Evolutionary conservation across 2,329 filamentous ascomycete species (phyloP).

Genomic region (Neofusicoccum ribis): DNA sequence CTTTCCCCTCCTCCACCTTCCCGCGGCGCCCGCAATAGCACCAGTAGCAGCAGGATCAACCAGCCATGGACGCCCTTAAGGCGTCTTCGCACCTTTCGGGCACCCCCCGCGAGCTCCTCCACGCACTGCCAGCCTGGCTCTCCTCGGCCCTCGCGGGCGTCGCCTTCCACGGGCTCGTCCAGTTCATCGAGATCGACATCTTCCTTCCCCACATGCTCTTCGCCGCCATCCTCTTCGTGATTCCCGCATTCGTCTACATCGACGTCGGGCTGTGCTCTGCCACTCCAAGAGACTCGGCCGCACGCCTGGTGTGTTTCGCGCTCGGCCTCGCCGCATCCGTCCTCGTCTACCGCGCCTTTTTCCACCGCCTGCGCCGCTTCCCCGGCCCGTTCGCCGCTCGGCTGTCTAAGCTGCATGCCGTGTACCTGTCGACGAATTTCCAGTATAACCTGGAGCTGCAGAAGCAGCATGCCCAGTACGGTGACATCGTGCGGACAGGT

Average conservation of each 20-base stretch:
- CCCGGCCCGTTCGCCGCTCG: constrained; percentile 37
- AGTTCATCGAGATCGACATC: neutral
- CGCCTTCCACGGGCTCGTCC: neutral
- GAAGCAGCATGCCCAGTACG: neutral
- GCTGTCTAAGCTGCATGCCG: constrained; percentile 26
- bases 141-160: neutral
- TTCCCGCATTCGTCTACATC: neutral
- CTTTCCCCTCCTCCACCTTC: too few relatives aligned
- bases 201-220: neutral
- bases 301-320: neutral
- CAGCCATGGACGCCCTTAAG: too few relatives aligned
- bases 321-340: neutral
- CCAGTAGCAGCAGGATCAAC: too few relatives aligned
- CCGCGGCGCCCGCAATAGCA: too few relatives aligned
- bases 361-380: constrained; percentile 36
- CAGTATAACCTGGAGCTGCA: neutral
- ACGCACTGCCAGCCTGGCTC: neutral
- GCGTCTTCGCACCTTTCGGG: too few relatives aligned
- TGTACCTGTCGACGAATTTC: neutral
- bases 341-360: constrained; percentile 35
- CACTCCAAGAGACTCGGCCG: neutral
- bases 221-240: too few relatives aligned
- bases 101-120: too few relatives aligned
- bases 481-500: constrained; percentile 18
- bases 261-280: neutral